Base-by-base conservation (phyloP, 116 monocot species). In the Posidonia oceanica region DNA sequence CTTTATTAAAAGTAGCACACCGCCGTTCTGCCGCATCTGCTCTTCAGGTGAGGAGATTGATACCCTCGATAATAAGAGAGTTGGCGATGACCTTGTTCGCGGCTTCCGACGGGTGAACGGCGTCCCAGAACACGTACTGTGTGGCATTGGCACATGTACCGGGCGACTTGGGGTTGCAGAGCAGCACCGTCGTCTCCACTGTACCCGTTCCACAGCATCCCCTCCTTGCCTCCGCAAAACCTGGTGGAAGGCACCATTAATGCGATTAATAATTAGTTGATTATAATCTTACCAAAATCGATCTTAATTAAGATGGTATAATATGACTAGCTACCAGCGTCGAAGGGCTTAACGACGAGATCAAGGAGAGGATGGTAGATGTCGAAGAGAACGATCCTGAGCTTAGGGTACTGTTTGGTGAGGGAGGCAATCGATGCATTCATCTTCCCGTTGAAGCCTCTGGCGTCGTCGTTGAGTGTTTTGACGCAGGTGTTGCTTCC, bases 191-290 rank as follows among this genome's bases (percentile, higher is more conserved):
- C 11, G 88, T 88, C 74, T 91, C 94, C 61, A 95, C 79, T 3
- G 84, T 87, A 20, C 94, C 91, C 2, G 88, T 95, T 3, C 94
- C 94, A 52, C 94, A 95, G 61, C 94, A 95, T 0, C 84, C 91
- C 21, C 64, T 86, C 63, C 91, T 86, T 2, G 83, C 78, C 86
- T 95, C 88, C 8, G 77, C 77, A 75, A 95, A 95, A 0, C 94
- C 94, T 88, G 44, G 36, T 14, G 17, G 2, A 29, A 29, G 29
- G 29, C 29, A 29, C 29, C 29, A 29, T 29, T 29, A n/a, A n/a
- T n/a, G 29, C 29, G 29, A 29, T 29, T 29, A 0, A 29, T 29
- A 0, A 29, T 29, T 29, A 29, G 29, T 1, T 1, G 29, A 29
- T 29, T 0, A 29, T 29, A 48, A 11, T 63, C 8, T 36, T 13